Evolutionary conservation across 1,139 yeast species (phyloP).

Genomic region (Blastobotrys indianensis): DNA sequence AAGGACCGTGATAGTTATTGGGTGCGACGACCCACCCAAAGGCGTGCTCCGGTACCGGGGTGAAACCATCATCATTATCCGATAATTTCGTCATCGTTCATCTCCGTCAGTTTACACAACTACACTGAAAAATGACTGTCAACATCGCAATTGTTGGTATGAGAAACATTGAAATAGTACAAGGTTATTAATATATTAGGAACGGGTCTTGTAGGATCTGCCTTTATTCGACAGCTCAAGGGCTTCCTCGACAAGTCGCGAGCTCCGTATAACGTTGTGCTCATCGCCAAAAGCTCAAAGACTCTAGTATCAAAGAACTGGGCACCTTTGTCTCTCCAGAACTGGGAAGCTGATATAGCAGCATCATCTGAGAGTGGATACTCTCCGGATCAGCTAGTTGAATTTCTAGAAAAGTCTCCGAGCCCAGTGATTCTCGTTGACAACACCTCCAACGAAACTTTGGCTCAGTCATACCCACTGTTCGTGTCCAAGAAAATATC

Average conservation of each 20-base stretch:
- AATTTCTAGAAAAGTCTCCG: conserved; percentile 58
- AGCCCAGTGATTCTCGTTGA: conserved; percentile 82
- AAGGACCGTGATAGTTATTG: background rate
- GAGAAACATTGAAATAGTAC: conserved; percentile 18
- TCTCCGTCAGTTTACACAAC: background rate
- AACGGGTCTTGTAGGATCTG: conserved; percentile 92
- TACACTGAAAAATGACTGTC: conserved; percentile 34
- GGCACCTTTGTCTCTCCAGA: conserved; percentile 57
- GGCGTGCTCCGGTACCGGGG: conserved; percentile 1
- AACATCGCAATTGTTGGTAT: conserved; percentile 74
- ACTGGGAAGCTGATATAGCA: conserved; percentile 45
- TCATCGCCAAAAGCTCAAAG: conserved; percentile 68
- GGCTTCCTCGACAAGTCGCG: conserved; percentile 38
- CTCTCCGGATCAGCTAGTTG: conserved; percentile 51
- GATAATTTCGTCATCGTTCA: background rate
- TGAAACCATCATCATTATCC: background rate
- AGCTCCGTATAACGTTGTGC: conserved; percentile 60
- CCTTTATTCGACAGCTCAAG: conserved; percentile 69
- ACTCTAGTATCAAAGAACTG: conserved; percentile 66
- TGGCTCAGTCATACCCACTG: conserved; percentile 72
- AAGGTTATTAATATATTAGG: conserved; percentile 34
- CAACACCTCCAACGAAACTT: conserved; percentile 77
- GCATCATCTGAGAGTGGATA: conserved; percentile 48
- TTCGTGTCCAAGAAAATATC: conserved; percentile 77
- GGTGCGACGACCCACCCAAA: background rate